Evolutionary conservation across 2,329 filamentous ascomycete genomes (phyloP), one percentile per base, ranked within the genome.

Genomic region (Ophiognomonia clavigignenti-juglandacearum): DNA sequence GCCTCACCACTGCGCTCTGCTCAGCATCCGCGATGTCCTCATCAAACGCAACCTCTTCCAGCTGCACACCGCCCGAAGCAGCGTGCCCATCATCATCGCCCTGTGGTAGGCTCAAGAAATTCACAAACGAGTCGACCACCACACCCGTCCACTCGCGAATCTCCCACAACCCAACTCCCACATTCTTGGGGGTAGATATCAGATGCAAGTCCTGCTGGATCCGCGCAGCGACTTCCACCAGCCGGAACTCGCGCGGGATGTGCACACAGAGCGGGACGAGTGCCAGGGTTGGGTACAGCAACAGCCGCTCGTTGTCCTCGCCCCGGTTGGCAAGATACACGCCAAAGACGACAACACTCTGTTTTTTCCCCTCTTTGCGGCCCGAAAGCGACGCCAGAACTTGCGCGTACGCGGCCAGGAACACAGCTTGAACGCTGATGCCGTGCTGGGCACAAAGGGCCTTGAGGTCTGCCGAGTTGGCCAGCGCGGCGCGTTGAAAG

Each of bases 241-340:
- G 51, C 3, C 58, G 45, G 3, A 61, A 53, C 1, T 46, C 38
- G 4, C 56, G 18, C 35, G 67, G 53, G 6, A 62, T 23, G 6
- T 54, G 59, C 2, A 93, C 75, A 10, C 74, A 73, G 0, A 96
- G 65, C 0, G 90, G 89, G 2, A 95, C 74, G 4, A 96, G 72
- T 54, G 86, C 91, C 18, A 96, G 72, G 0, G 88, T 93, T 0
- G 91, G 90, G 26, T 80, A 83, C 0, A 75, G 56, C 2, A 78
- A 67, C 1, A 81, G 61, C 3, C 73, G 67, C 3, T 74, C 67
- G 8, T 74, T 69, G 0, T 76, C 74, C 24, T 10, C 24, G n/a
- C 24, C 24, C 43, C 89, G 78, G 61, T 95, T 95, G 35, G 89
- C 87, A 8, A 95, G 77, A 62, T 96, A 96, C 19, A 96, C 65